Percentiles rank a stretch among this genome's conserved stretches.
Conservation (phyloP, 2,329 filamentous ascomycete genomes). For the Scedosporium minutisporum region DNA sequence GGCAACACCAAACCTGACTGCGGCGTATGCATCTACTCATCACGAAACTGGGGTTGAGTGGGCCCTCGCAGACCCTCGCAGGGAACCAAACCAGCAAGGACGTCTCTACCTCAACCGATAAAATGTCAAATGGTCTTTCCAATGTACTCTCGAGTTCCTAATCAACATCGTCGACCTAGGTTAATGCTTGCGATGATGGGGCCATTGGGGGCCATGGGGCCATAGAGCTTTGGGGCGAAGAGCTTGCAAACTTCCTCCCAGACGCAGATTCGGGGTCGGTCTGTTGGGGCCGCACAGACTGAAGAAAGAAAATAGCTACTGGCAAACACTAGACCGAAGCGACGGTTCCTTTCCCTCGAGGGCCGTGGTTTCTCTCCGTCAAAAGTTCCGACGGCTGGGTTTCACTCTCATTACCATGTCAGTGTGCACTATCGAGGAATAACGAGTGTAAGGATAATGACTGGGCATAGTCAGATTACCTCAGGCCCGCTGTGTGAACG, state of each 20-base stretch:
- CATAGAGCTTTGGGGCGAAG: not conserved
- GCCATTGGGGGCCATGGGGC: not conserved
- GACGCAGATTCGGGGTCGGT: not conserved
- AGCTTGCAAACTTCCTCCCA: not conserved
- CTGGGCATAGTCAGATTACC: not conserved
- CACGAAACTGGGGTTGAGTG: slow-evolving; percentile 1
- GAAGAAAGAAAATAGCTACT: not conserved
- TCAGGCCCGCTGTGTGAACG: not conserved
- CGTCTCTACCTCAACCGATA: not conserved
- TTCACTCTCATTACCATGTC: too few relatives aligned
- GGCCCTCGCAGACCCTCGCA: not conserved
- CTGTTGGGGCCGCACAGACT: not conserved
- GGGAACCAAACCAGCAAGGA: not conserved
- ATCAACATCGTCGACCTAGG: not conserved
- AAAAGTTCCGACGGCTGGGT: not conserved
- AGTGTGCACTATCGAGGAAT: not conserved
- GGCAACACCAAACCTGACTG: not conserved
- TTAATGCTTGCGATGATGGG: not conserved
- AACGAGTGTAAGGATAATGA: not conserved
- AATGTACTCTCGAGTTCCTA: not conserved
- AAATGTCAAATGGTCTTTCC: not conserved
- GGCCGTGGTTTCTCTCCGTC: not conserved
- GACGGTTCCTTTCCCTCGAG: not conserved
- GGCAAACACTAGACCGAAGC: not conserved
- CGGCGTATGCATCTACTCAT: not conserved